A percentile compares a stretch with the other conserved stretches of the same genome.
Conservation (phyloP, 2,329 filamentous ascomycete species). For the Ceratocystis alfenasii region DNA sequence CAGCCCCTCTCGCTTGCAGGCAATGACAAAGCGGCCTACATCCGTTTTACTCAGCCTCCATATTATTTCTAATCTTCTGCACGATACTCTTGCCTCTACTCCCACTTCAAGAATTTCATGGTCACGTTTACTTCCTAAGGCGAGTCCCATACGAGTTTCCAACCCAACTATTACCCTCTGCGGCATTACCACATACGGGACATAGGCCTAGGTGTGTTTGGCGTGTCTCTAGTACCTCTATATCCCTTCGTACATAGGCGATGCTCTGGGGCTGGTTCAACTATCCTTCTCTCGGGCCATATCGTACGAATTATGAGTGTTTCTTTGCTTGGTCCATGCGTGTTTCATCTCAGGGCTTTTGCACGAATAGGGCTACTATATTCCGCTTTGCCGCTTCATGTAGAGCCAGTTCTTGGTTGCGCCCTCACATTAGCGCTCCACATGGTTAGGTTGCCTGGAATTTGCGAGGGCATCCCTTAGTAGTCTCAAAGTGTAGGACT, state of each 20-base stretch:
- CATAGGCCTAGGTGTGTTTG: not conserved
- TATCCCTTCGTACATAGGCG: not conserved
- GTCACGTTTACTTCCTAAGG: not conserved
- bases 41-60: not conserved
- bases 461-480: no score
- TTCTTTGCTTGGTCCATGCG: not conserved
- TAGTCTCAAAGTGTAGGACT: no score
- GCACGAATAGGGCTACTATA: not conserved
- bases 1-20: not conserved
- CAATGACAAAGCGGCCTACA: not conserved
- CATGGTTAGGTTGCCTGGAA: not conserved
- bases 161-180: not conserved
- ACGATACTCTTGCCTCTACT: not conserved
- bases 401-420: not conserved
- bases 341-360: not conserved
- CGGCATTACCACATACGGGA: not conserved
- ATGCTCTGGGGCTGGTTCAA: not conserved
- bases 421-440: not conserved
- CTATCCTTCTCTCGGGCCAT: not conserved
- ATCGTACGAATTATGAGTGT: not conserved
- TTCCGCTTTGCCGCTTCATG: not conserved
- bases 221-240: not conserved
- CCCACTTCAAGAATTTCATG: not conserved
- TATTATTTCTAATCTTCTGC: not conserved
- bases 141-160: not conserved